Conservation (phyloP, 352 stramenopile genomes). For the Phytopythium kandeliae region DNA sequence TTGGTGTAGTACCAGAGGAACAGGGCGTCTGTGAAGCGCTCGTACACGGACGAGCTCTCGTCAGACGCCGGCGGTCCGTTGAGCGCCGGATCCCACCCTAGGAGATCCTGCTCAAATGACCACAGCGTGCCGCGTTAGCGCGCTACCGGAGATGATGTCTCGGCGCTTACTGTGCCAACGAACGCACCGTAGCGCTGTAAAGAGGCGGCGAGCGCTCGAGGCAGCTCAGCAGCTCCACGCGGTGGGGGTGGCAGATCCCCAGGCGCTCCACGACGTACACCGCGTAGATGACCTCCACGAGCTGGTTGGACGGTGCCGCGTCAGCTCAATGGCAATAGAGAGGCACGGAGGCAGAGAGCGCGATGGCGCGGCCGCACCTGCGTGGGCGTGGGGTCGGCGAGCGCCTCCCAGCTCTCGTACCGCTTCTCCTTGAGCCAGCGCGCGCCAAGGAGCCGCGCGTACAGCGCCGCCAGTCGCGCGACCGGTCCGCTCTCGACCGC, state of each 20-base stretch:
- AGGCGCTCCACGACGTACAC: conserved; percentile 76
- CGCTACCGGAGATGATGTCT: neutral
- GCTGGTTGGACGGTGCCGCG: conserved; percentile 7
- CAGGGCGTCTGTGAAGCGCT: conserved; percentile 59
- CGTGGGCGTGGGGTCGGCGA: conserved; percentile 29
- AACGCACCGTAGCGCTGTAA: conserved; percentile 40
- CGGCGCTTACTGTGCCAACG: too few species aligned
- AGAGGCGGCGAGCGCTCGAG: conserved; percentile 40
- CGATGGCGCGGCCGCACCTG: conserved; percentile 18
- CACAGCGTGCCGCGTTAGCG: conserved; percentile 1
- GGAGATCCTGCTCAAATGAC: conserved; percentile 44
- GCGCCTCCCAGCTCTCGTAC: conserved; percentile 34
- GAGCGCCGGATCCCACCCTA: conserved; percentile 77
- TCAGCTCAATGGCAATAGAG: neutral
- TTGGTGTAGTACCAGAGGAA: conserved; percentile 65
- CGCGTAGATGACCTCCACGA: conserved; percentile 49
- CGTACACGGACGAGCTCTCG: conserved; percentile 36
- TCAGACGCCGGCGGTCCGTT: conserved; percentile 24
- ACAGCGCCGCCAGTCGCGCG: conserved; percentile 38
- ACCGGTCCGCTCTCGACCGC: conserved; percentile 41
- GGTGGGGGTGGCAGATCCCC: conserved; percentile 51
- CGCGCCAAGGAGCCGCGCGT: conserved; percentile 46
- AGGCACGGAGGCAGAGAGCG: neutral
- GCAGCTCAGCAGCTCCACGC: conserved; percentile 63
- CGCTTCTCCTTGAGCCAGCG: conserved; percentile 45